These are phyloP conservation scores for Evernia prunastri DNA, from an alignment of 495 filamentous ascomycete species.

Conservation along the genomic window DNA sequence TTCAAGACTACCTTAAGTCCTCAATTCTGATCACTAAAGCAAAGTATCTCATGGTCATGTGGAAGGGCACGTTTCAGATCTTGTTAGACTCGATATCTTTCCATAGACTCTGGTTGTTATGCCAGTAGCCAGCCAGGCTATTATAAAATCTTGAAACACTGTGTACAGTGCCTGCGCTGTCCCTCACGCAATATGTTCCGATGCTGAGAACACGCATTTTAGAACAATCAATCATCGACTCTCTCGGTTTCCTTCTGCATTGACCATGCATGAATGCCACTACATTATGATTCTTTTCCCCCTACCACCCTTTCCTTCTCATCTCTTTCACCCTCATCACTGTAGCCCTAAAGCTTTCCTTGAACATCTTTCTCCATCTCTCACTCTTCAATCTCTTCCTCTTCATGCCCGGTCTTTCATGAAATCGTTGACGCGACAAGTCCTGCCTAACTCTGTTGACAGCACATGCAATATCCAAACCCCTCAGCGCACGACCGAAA, in stretches of 20 bases:
- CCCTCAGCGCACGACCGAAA: slow-evolving; percentile 46
- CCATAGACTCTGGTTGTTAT: too few species aligned
- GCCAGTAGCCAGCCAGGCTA: neutral
- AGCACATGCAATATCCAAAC: slow-evolving; percentile 41
- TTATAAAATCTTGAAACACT: too few species aligned
- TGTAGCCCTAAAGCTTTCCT: slow-evolving; percentile 54
- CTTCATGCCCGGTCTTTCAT: slow-evolving; percentile 68
- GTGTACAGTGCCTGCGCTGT: neutral
- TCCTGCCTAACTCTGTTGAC: slow-evolving; percentile 51
- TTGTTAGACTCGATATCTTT: neutral
- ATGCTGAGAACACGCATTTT: neutral
- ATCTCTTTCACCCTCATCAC: slow-evolving; percentile 56
- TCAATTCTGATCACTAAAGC: too few species aligned
- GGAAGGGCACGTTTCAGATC: too few species aligned
- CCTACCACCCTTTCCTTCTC: slow-evolving; percentile 65
- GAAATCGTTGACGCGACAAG: slow-evolving; percentile 48
- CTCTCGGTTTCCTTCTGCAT: neutral
- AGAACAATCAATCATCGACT: neutral
- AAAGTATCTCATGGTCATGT: too few species aligned
- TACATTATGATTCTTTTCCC: neutral
- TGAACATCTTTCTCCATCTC: slow-evolving; percentile 62
- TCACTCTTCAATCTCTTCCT: slow-evolving; percentile 61
- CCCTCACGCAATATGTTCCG: neutral
- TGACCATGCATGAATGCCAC: neutral
- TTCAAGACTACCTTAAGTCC: neutral